Conservation (phyloP, 148 eudicot species). For the Silene latifolia region DNA sequence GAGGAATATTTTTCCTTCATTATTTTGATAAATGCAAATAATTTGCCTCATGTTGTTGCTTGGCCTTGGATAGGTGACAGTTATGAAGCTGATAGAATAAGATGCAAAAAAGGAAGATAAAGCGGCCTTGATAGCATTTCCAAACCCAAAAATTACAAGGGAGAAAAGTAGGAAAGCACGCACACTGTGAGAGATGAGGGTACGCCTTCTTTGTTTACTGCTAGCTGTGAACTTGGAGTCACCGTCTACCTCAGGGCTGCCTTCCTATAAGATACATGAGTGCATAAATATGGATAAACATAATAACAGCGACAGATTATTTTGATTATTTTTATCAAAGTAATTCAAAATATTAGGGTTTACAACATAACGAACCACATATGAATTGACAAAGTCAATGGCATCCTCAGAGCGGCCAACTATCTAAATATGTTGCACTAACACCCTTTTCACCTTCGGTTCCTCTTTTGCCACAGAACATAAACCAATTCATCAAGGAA, state of each 20-base stretch:
- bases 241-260: conserved; percentile 31
- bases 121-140: conserved; percentile 2
- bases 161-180: conserved; percentile 20
- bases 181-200: conserved; percentile 50
- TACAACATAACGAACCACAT: conserved; percentile 31
- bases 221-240: conserved; percentile 30
- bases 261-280: conserved; percentile 33
- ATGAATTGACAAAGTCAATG: conserved; percentile 32
- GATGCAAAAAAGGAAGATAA: background rate
- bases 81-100: conserved; percentile 61
- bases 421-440: conserved; percentile 42
- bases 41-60: conserved; percentile 71
- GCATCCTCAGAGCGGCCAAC: conserved; percentile 32
- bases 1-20: background rate
- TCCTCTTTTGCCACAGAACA: background rate
- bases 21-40: background rate
- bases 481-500: background rate
- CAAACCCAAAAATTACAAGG: background rate
- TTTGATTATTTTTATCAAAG: background rate
- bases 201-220: conserved; percentile 36
- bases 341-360: background rate
- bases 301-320: background rate
- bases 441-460: conserved; percentile 27
- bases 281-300: background rate
- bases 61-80: conserved; percentile 64